Evolutionary conservation across 2,329 filamentous ascomycete genomes (phyloP), one percentile per base, ranked within the genome.

Genomic region (Cladophialophora exuberans): DNA sequence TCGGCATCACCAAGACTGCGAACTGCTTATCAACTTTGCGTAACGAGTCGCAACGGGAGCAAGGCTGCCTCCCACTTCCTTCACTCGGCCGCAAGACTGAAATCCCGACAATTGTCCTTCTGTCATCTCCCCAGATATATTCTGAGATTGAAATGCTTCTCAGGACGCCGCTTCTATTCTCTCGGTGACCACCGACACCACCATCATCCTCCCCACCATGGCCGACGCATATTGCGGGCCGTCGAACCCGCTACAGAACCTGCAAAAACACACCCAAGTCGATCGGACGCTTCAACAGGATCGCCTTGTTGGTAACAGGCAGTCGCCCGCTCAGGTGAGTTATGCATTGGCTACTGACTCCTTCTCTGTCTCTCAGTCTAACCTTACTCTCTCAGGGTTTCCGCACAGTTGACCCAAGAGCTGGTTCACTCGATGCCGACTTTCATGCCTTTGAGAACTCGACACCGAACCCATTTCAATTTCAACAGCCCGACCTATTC

Each of bases 211-310:
- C 25, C n/a, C 47, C 66, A 75, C 62, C 64, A 88, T 88, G 85
- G 77, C 82, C 48, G 85, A 88, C 66, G 79, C 81, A 63, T 75
- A 89, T 52, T 92, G 88, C 69, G 87, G 88, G 56, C 87, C 88
- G 15, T 88, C 88, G 10, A 90, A 88, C 71, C 81, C 87, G 60
- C 81, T 89, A 48, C 88, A 90, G 71, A 86, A 82, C 66, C 83
- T 91, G 68, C 82, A 87, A 65, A 85, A 87, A 65, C 87, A 90
- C 70, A 76, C 83, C 9, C 79, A 85, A 44, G 79, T 83, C 59
- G 87, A 91, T 68, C 79, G 86, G 51, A 85, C 85, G 7, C 76
- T 88, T 44, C 87, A 91, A 67, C 88, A 90, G 70, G 88, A 91
- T 71, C 84, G 86, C 47, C 66, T 88, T 42, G 71, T 78, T 30